These are phyloP conservation scores for Arthroderma sp. DNA, from an alignment of 2,329 filamentous ascomycete genomes.

Conservation along the genomic window DNA sequence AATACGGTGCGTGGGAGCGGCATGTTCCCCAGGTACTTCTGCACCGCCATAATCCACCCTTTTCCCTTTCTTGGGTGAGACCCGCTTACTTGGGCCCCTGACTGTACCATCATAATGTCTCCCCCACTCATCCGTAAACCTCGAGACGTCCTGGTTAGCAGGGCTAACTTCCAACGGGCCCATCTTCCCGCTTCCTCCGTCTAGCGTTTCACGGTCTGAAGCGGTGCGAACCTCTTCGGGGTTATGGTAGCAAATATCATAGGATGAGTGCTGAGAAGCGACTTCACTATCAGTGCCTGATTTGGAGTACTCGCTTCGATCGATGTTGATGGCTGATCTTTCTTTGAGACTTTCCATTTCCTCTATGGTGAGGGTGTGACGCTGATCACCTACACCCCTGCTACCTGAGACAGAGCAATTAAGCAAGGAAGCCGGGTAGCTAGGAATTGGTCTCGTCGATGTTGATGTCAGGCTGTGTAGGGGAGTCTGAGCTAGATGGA, in stretches of 20 bases:
- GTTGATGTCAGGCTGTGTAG: not conserved
- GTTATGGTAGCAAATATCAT: slow-evolving; percentile 53
- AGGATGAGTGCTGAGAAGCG: slow-evolving; percentile 51
- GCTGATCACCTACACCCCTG: not conserved
- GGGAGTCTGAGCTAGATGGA: not conserved
- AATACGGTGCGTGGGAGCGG: not conserved
- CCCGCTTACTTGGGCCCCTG: slow-evolving; percentile 31
- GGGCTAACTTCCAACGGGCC: slow-evolving; percentile 50
- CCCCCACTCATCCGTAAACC: slow-evolving; percentile 38
- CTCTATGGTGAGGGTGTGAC: not conserved
- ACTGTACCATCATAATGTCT: slow-evolving; percentile 28
- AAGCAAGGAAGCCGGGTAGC: no score
- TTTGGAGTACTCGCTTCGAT: slow-evolving; percentile 55
- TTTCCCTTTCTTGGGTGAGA: slow-evolving; percentile 26
- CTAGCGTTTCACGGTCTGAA: slow-evolving; percentile 29
- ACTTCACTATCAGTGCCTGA: slow-evolving; percentile 53
- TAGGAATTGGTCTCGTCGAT: not conserved
- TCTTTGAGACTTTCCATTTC: slow-evolving; percentile 23
- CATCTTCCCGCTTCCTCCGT: slow-evolving; percentile 29
- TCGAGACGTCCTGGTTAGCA: slow-evolving; percentile 47
- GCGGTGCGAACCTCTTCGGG: slow-evolving; percentile 46
- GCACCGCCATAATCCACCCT: slow-evolving; percentile 15
- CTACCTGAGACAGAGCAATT: not conserved
- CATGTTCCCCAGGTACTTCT: not conserved
- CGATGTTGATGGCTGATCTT: slow-evolving; percentile 52